Conservation (phyloP, 495 filamentous ascomycete genomes). For the Lasiosphaeria hispida region DNA sequence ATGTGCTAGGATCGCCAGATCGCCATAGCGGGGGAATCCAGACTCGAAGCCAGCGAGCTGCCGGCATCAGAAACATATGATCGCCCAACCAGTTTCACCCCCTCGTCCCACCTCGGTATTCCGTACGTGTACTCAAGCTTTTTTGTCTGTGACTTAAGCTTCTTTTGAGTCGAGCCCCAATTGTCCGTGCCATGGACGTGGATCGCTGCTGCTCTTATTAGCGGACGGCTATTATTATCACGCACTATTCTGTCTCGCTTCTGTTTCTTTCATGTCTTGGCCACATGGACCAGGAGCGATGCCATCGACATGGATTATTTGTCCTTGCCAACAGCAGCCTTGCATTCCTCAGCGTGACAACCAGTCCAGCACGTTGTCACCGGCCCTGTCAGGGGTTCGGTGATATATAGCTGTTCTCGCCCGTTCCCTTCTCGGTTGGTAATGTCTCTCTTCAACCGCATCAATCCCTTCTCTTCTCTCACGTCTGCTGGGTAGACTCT, state of each 20-base stretch:
- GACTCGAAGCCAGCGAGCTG: background rate
- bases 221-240: slow-evolving; percentile 1
- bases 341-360: background rate
- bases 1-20: slow-evolving; percentile 5
- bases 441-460: background rate
- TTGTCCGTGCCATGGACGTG: background rate
- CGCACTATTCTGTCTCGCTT: background rate
- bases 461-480: slow-evolving; percentile 4
- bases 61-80: background rate
- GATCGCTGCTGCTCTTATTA: background rate
- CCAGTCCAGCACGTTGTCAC: background rate
- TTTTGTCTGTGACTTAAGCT: no score
- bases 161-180: no score
- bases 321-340: no score
- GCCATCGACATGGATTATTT: background rate
- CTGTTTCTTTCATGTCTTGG: slow-evolving; percentile 8
- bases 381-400: background rate
- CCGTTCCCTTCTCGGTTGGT: background rate
- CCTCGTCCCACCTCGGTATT: no score
- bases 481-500: slow-evolving; percentile 11
- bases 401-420: background rate
- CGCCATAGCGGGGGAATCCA: background rate
- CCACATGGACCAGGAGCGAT: background rate
- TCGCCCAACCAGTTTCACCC: no score
- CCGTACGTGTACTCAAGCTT: no score